Percentiles rank a stretch among this genome's conserved stretches.
Evolutionary conservation across 768 basidiomycete genomes (phyloP).

Genomic region (Amanita exitialis): DNA sequence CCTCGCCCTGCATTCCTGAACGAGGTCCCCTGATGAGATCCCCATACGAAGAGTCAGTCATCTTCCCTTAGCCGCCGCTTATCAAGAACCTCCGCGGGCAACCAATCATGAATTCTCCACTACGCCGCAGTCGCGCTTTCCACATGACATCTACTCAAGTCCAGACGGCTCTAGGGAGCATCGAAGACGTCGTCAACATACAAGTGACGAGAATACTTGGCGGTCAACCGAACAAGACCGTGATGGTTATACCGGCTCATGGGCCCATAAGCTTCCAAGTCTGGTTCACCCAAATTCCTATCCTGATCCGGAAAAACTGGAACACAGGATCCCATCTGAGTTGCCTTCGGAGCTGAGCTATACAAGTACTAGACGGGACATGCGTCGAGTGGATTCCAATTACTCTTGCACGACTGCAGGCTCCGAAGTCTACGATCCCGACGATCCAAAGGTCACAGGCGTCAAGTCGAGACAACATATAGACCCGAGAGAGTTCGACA

Average conservation of each 20-base stretch:
- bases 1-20: not conserved
- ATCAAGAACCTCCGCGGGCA: not conserved
- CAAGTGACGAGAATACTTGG: not conserved
- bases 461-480: slow-evolving; percentile 36
- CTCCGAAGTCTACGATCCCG: slow-evolving; percentile 53
- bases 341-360: slow-evolving; percentile 7
- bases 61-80: not conserved
- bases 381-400: slow-evolving; percentile 33
- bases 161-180: not conserved
- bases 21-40: not conserved
- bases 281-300: not conserved
- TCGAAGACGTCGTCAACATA: not conserved
- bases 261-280: not conserved
- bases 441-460: slow-evolving; percentile 65
- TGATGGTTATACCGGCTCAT: not conserved
- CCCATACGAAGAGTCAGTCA: not conserved
- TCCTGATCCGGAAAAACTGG: slow-evolving; percentile 7
- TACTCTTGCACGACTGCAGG: slow-evolving; percentile 28
- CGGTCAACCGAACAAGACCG: not conserved
- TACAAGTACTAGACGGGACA: slow-evolving; percentile 16
- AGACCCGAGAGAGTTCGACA: slow-evolving; percentile 54
- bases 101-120: not conserved
- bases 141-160: slow-evolving; percentile 3
- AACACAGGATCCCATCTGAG: not conserved
- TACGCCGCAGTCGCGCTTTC: not conserved